Conservation (phyloP, 352 stramenopile species). For the Phytophthora pseudosyringae region DNA sequence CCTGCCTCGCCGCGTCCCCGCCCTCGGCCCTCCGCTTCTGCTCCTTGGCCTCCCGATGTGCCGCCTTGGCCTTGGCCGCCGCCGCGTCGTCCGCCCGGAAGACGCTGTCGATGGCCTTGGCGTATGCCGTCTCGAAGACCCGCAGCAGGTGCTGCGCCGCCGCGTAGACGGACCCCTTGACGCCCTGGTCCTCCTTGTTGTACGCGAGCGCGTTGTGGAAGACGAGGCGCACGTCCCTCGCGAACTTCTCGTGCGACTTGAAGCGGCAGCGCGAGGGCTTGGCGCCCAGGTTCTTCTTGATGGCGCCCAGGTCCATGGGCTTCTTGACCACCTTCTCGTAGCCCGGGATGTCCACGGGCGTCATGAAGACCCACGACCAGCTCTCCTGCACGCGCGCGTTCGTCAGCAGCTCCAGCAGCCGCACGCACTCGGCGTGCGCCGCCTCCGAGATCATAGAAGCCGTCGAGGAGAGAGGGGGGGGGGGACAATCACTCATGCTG, state of each 20-base stretch:
- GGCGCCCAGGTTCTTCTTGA: conserved; percentile 74
- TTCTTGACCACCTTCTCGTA: conserved; percentile 84
- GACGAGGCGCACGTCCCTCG: conserved; percentile 79
- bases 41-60: conserved; percentile 41
- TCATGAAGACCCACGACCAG: conserved; percentile 90
- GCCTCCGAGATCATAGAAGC: conserved; percentile 71
- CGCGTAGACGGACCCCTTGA: conserved; percentile 82
- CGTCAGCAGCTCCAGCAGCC: conserved; percentile 78
- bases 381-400: conserved; percentile 86
- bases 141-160: conserved; percentile 79
- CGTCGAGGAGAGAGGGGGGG: background rate
- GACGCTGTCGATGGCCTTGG: conserved; percentile 72
- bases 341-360: conserved; percentile 67
- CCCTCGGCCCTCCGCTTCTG: conserved; percentile 22
- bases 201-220: conserved; percentile 86
- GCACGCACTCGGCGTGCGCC: conserved; percentile 80
- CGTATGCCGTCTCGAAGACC: conserved; percentile 85
- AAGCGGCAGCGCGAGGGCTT: conserved; percentile 88
- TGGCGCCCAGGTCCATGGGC: conserved; percentile 83
- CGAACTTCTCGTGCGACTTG: conserved; percentile 86
- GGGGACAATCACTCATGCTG: conserved; percentile 24
- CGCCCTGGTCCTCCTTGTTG: conserved; percentile 78
- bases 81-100: conserved; percentile 47
- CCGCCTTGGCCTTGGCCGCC: conserved; percentile 27
- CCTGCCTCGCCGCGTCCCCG: conserved; percentile 2